Evolutionary conservation across 192 early-diverging fungal species (phyloP).

Genomic region (Lobosporangium transversale): DNA sequence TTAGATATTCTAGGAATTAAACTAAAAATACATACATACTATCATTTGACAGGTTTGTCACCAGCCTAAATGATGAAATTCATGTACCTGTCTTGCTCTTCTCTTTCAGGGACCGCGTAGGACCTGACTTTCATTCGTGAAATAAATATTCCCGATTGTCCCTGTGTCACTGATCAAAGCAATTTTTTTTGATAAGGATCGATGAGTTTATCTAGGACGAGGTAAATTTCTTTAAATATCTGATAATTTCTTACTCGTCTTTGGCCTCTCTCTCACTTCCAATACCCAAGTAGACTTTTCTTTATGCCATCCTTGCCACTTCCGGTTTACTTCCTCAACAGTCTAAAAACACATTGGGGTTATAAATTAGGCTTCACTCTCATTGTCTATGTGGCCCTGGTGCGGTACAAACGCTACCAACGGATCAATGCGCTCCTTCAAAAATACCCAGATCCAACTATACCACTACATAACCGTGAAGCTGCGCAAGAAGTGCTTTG

Average conservation of each 20-base stretch:
- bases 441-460: constrained; percentile 55
- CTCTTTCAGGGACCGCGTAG: neutral
- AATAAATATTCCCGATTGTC: too few relatives aligned
- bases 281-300: too few relatives aligned
- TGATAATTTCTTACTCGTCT: too few relatives aligned
- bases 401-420: constrained; percentile 49
- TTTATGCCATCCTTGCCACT: too few relatives aligned
- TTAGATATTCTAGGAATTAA: neutral
- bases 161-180: too few relatives aligned
- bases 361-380: neutral
- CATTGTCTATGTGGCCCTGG: constrained; percentile 33
- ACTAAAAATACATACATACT: neutral
- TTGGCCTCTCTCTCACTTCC: too few relatives aligned
- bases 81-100: neutral
- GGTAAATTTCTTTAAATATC: too few relatives aligned
- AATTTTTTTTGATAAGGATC: too few relatives aligned
- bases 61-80: neutral
- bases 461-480: constrained; percentile 31
- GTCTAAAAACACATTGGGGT: too few relatives aligned
- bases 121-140: neutral
- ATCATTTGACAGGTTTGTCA: neutral
- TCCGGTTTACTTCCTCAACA: too few relatives aligned
- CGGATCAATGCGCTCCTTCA: constrained; percentile 29
- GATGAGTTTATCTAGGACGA: too few relatives aligned
- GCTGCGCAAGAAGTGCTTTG: constrained; percentile 38